Conservation (phyloP, 257 asterid genomes). For the Agastache rugosa region DNA sequence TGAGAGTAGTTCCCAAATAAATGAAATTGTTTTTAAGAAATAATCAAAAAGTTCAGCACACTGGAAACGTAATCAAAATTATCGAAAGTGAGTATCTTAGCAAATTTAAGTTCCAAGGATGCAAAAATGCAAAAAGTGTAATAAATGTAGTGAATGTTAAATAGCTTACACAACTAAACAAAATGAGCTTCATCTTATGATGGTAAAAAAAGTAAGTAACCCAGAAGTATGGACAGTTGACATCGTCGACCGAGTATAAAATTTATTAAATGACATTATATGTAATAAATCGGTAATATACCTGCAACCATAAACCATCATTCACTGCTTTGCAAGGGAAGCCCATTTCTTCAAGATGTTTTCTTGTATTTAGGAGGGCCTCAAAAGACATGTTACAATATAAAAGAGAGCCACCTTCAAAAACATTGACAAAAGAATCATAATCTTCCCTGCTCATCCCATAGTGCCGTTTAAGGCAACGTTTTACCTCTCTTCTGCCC, state of each 20-base stretch:
- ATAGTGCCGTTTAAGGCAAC: conserved; percentile 65
- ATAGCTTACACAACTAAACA: conserved; percentile 13
- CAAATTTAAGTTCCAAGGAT: conserved; percentile 2
- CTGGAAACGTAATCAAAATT: conserved; percentile 27
- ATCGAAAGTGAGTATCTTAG: conserved; percentile 10
- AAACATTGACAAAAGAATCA: conserved; percentile 78
- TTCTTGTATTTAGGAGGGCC: conserved; percentile 85
- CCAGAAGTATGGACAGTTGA: conserved; percentile 25
- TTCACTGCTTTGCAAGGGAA: conserved; percentile 97
- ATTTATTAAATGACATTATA: not conserved
- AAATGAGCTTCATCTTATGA: conserved; percentile 24
- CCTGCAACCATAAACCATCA: conserved; percentile 99
- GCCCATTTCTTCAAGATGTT: conserved; percentile 95
- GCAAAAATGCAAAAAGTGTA: conserved; percentile 25
- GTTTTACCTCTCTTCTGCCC: conserved; percentile 80
- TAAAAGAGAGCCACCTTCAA: conserved; percentile 91
- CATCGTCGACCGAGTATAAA: conserved; percentile 11
- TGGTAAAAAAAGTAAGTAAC: conserved; percentile 22
- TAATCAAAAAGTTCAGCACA: conserved; percentile 12
- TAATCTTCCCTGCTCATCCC: conserved; percentile 84
- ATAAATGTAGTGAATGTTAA: not conserved
- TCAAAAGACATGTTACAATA: conserved; percentile 96
- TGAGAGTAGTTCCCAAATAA: conserved; percentile 4
- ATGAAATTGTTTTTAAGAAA: conserved; percentile 8
- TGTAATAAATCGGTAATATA: conserved; percentile 37